These are phyloP conservation scores for Cercospora janseana DNA, from an alignment of 2,329 filamentous ascomycete genomes.

Conservation along the genomic window DNA sequence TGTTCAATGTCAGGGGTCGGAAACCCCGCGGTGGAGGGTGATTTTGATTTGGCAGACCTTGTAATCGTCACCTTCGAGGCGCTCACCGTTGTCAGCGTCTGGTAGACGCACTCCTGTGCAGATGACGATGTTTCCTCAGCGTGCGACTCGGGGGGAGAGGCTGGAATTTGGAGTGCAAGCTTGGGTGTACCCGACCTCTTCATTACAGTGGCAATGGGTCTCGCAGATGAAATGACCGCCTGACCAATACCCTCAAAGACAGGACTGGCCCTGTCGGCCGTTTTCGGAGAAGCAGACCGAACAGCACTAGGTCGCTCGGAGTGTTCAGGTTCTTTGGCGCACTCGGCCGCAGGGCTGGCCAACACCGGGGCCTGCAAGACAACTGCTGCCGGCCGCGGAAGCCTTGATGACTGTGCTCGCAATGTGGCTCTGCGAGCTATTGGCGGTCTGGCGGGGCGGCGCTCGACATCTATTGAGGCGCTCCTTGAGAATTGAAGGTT, in stretches of 20 bases:
- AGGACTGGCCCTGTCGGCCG: background rate
- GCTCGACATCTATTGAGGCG: too few relatives aligned
- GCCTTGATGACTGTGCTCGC: too few relatives aligned
- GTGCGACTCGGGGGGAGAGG: background rate
- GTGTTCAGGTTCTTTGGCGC: too few relatives aligned
- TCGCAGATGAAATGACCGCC: background rate
- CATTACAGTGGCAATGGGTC: background rate
- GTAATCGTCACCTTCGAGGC: conserved; percentile 8
- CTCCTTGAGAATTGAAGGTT: too few relatives aligned
- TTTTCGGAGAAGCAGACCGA: background rate
- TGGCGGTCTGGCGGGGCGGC: too few relatives aligned
- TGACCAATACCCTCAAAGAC: background rate
- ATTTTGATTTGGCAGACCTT: conserved; percentile 1
- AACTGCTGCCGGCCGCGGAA: too few relatives aligned
- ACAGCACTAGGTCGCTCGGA: background rate
- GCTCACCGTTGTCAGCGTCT: conserved; percentile 8
- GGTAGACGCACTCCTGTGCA: conserved; percentile 1
- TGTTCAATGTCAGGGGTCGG: background rate
- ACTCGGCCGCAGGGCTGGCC: too few relatives aligned
- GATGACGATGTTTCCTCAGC: conserved; percentile 6
- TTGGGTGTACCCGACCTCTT: conserved; percentile 3
- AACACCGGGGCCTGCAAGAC: too few relatives aligned
- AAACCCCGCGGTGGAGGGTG: background rate
- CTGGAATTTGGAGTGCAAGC: conserved; percentile 5
- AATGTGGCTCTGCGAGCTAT: too few relatives aligned